Percentiles rank a stretch among this genome's conserved stretches.
Evolutionary conservation across 306 rosid species (phyloP).

Genomic region (Dryas drummondii): DNA sequence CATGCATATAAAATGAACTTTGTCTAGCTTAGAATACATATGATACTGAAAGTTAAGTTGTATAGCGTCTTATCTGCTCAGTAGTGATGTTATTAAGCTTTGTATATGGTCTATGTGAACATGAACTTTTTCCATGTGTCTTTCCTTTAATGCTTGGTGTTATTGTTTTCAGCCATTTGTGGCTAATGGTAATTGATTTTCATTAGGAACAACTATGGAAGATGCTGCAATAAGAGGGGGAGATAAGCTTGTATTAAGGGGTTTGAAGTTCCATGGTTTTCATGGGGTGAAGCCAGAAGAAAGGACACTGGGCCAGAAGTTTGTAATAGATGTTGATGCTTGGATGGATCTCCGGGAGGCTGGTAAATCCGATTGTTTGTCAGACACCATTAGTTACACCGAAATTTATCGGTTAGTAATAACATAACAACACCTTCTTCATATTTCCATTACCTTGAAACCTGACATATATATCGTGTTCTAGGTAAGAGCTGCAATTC

Average conservation of each 20-base stretch:
- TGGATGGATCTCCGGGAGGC: constrained; percentile 90
- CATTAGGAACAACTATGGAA: constrained; percentile 43
- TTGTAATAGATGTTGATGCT: constrained; percentile 76
- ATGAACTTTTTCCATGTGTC: background rate
- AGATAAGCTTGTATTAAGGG: constrained; percentile 76
- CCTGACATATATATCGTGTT: background rate
- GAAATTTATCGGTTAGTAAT: constrained; percentile 57
- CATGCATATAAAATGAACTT: background rate
- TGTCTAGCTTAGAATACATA: background rate
- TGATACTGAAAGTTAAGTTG: background rate
- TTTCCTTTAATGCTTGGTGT: background rate
- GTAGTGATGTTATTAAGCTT: background rate
- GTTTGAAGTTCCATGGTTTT: constrained; percentile 74
- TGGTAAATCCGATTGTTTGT: constrained; percentile 60
- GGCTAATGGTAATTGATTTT: constrained; percentile 1
- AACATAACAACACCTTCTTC: background rate
- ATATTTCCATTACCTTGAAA: background rate
- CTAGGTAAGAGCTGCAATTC: background rate
- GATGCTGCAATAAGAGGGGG: constrained; percentile 39
- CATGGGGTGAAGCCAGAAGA: constrained; percentile 77
- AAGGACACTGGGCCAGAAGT: constrained; percentile 73
- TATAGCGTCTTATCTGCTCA: background rate
- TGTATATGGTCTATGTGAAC: background rate
- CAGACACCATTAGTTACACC: constrained; percentile 63
- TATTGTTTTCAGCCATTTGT: background rate